Base-by-base conservation (phyloP, 2,329 filamentous ascomycete genomes). In the Boeremia exigua region DNA sequence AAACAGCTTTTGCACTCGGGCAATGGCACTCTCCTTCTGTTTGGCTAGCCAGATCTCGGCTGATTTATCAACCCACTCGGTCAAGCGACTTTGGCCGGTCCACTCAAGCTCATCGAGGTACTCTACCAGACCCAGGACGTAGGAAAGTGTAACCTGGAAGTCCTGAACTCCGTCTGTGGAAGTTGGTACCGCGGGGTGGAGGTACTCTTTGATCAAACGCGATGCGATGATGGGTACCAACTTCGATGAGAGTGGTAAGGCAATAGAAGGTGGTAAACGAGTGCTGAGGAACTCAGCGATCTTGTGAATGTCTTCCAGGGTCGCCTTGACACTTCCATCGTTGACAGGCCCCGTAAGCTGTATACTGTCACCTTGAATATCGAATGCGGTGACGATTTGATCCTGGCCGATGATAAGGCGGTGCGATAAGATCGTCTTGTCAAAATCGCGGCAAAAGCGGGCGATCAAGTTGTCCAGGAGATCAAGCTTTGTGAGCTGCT, bases 31-130 rank as follows among this genome's bases (percentile, higher is more conserved):
- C 67, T 96, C 92, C 67, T 90, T 87, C 62, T 92, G 89, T 71
- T 92, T 94, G 2, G 85, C 85, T 12, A 98, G 82, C 95, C 95
- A 99, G 25, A 92, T 87, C 54, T 86, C 86, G 0, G 92, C 90
- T 1, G 91, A 89, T 58, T 88, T 87, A 36, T 88, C 85, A 0
- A 91, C 87, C 94, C 95, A 99, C 23, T 91, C 86, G 39, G 85
- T 81, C 33, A 99, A 77, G 29, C 88, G 84, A 49, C 78, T 77
- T 42, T 82, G 78, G 3, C 82, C 84, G 14, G 82, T 80, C 82
- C 91, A 94, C 0, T 84, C 82, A 15, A 88, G 79, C 7, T 79
- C 75, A 32, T 86, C 81, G 7, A 98, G 76, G 1, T 80, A 81
- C 6, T 81, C 76, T 48, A 88, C 89, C 66, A 98, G 90, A 0